Base-by-base conservation (phyloP, 768 basidiomycete species). In the Stropharia rugosoannulata region DNA sequence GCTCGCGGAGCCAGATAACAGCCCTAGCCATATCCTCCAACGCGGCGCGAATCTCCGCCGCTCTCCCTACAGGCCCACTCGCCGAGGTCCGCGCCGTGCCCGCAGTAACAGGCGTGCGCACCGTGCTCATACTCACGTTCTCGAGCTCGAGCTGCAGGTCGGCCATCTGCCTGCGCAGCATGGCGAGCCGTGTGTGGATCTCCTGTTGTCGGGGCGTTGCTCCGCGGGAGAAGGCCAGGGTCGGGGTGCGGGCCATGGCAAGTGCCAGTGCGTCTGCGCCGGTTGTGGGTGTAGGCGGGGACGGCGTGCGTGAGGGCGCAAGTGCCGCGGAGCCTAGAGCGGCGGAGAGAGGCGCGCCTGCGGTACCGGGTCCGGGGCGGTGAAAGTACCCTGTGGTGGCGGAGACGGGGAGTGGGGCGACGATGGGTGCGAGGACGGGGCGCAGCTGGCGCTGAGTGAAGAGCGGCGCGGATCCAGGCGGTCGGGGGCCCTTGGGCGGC, bases 1-100 rank as follows among this genome's bases (percentile, higher is more conserved):
- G 59, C 18, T 58, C 63, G 32, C 58, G 46, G 35, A 65, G 46
- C 66, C 66, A 67, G 55, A 60, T 55, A 57, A 67, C 62, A 60
- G 64, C 58, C 18, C 59, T 32, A 41, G 57, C 54, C 62, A 67
- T 62, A 27, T 67, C 63, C 25, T 57, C 64, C 50, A 67, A 44
- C 37, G 61, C 60, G 2, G 40, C 49, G n/a, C 36, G 50, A 2
- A 49, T 52, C 43, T 51, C 57, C 12, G 46, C 42, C 16, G 56
- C 37, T 6, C 36, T 41, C 27, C 50, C 42, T 3, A 48, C 41
- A 9, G 22, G 48, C 36, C 46, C 54, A 7, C 29, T 49, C 37
- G 43, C 40, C 40, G 51, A 39, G 13, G 39, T 22, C 38, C 39
- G 12, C 27, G 5, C 27, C 10, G 32, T 4, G 35, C 48, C 25